Conservation (phyloP, 2,329 filamentous ascomycete genomes). For the Ceratocystis harringtonii region DNA sequence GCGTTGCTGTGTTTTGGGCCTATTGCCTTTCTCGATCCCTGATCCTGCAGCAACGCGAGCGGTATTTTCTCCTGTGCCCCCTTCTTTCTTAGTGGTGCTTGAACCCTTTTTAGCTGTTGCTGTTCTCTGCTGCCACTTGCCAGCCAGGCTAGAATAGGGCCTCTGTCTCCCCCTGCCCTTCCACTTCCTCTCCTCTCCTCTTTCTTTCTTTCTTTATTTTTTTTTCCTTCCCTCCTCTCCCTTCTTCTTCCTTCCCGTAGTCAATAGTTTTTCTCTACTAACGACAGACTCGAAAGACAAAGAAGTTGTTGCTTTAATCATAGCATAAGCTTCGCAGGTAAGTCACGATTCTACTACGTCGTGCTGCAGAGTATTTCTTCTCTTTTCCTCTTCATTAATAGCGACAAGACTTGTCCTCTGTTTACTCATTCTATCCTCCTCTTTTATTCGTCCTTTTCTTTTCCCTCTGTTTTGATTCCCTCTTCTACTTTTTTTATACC, state of each 20-base stretch:
- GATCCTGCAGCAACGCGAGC: conserved; percentile 1
- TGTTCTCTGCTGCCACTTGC: not conserved
- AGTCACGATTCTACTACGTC: conserved; percentile 1
- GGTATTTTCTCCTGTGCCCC: conserved; percentile 5
- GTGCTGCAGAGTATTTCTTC: conserved; percentile 8
- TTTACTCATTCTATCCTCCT: conserved; percentile 1
- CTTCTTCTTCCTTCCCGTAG: conserved; percentile 4
- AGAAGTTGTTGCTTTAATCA: not conserved
- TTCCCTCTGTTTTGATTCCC: not conserved
- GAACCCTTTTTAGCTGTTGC: conserved; percentile 1
- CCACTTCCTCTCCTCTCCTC: not conserved
- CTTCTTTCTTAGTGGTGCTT: conserved; percentile 7
- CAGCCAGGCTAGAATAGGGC: not conserved
- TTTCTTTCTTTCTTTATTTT: not conserved
- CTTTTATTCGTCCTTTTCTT: not conserved
- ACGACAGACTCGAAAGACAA: not conserved
- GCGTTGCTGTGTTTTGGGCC: not conserved
- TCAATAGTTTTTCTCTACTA: conserved; percentile 4
- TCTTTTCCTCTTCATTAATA: conserved; percentile 7
- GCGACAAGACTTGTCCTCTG: not conserved
- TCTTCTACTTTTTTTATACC: not conserved
- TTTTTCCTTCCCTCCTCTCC: not conserved
- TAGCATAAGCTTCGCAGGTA: conserved; percentile 3
- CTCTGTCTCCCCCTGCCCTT: not conserved
- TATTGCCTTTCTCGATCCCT: conserved; percentile 6